Evolutionary conservation across 768 basidiomycete genomes (phyloP).

Genomic region (Leccinum variicolor): DNA sequence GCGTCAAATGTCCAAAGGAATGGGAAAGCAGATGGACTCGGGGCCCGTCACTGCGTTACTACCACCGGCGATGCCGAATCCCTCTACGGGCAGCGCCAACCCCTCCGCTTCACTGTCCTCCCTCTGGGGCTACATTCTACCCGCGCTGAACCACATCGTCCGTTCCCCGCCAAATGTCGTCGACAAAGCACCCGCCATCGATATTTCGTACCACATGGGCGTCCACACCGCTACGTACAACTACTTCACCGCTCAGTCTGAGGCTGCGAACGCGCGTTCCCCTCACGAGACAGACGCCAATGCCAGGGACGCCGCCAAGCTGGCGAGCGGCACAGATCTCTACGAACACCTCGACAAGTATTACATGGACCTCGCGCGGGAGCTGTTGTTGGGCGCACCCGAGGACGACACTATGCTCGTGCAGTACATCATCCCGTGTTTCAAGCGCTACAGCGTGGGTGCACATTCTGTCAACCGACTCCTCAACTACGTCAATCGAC

Average conservation of each 20-base stretch:
- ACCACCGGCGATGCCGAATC: slow-evolving; percentile 43
- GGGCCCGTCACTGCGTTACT: slow-evolving; percentile 14
- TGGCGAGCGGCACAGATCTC: slow-evolving; percentile 59
- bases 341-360: slow-evolving; percentile 74
- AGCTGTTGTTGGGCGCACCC: slow-evolving; percentile 60
- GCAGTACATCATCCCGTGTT: slow-evolving; percentile 68
- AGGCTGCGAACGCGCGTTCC: slow-evolving; percentile 34
- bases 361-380: slow-evolving; percentile 57
- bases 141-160: slow-evolving; percentile 74
- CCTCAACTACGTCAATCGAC: slow-evolving; percentile 67
- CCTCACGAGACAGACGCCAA: slow-evolving; percentile 8
- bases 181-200: slow-evolving; percentile 66
- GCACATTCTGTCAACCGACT: slow-evolving; percentile 68
- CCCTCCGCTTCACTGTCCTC: slow-evolving; percentile 69
- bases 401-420: slow-evolving; percentile 64
- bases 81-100: slow-evolving; percentile 63
- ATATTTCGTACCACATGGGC: slow-evolving; percentile 69
- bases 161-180: slow-evolving; percentile 60
- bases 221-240: slow-evolving; percentile 83
- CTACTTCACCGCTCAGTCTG: slow-evolving; percentile 65
- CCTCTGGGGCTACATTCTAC: slow-evolving; percentile 72
- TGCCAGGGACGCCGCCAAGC: slow-evolving; percentile 25
- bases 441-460: slow-evolving; percentile 67
- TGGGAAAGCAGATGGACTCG: slow-evolving; percentile 26
- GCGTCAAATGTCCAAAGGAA: slow-evolving; percentile 28